Evolutionary conservation across 495 filamentous ascomycete genomes (phyloP), one percentile per base, ranked within the genome.

Genomic region (Tuber melanosporum): DNA sequence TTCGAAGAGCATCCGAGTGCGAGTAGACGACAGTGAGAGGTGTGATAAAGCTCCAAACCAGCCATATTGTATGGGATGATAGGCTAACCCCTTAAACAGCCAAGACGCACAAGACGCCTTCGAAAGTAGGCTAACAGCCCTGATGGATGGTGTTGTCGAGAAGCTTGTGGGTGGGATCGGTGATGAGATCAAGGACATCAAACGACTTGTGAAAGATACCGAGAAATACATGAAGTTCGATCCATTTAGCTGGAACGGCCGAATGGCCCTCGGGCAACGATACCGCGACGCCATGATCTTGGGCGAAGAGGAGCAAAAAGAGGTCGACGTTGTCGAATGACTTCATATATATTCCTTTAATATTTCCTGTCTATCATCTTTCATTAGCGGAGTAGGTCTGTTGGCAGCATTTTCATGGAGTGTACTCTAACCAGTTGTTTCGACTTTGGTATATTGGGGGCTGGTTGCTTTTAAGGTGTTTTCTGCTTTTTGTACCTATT

Each of bases 131-230:
- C 75, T 83, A 75, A 83, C 82, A 49, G 82, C 82, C 42, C 72
- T 83, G 71, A 83, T 83, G 82, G 76, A 83, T 70, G 77, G 78
- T 66, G 81, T 83, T 66, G 82, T 83, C 70, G 81, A 81, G 75
- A 83, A 83, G 57, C 75, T 83, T 52, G 83, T 83, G 76, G 81
- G 82, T 77, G 81, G 82, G 71, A 83, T 83, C 74, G 82, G 81
- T 73, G 78, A 83, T 22, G 82, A 83, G 70, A 81, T 83, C 70
- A 83, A 83, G 74, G 82, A 83, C 52, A 83, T 83, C 71, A 83
- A 83, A 76, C 82, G 79, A 49, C 66, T 83, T 74, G 81, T 83
- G 43, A 83, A 79, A 45, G 82, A 83, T 36, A 83, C 79, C 45
- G 82, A 83, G 44, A 80, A 80, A 77, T 80, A 83, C 69, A 71